Evolutionary conservation across 2,329 filamentous ascomycete genomes (phyloP).

Genomic region (Trichoderma atroviride): DNA sequence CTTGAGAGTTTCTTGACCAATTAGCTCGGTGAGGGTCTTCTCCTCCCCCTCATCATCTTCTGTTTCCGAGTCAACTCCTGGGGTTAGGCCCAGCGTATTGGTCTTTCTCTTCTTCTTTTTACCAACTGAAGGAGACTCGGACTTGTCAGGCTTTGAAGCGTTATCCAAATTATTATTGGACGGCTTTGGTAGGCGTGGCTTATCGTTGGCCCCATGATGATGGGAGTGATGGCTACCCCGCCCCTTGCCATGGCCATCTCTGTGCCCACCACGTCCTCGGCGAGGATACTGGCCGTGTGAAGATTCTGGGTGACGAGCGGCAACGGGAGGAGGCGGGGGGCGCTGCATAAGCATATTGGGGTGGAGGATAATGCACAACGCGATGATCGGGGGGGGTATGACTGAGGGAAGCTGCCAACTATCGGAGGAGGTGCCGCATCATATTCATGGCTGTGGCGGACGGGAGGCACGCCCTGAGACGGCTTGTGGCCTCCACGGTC

Average conservation of each 20-base stretch:
- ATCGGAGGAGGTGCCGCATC: constrained; percentile 39
- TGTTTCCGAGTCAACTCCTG: constrained; percentile 63
- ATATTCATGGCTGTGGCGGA: constrained; percentile 42
- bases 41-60: constrained; percentile 72
- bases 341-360: constrained; percentile 44
- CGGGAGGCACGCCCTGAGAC: constrained; percentile 35
- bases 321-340: constrained; percentile 42
- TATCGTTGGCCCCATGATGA: constrained; percentile 49
- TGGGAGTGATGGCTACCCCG: constrained; percentile 43
- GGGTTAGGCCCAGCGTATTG: constrained; percentile 72
- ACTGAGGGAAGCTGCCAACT: constrained; percentile 43
- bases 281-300: constrained; percentile 42
- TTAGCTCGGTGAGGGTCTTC: constrained; percentile 61
- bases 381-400: constrained; percentile 47
- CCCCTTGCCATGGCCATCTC: constrained; percentile 47
- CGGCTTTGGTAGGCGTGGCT: constrained; percentile 37
- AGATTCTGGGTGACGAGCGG: constrained; percentile 39
- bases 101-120: constrained; percentile 74
- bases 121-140: constrained; percentile 50
- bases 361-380: constrained; percentile 40
- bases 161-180: constrained; percentile 29
- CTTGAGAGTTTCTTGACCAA: constrained; percentile 59
- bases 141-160: constrained; percentile 31
- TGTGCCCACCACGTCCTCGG: constrained; percentile 37
- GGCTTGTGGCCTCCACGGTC: constrained; percentile 47